A percentile compares a stretch with the other conserved stretches of the same genome.
These are phyloP conservation scores for Chrysosporium queenslandicum DNA, from an alignment of 2,329 filamentous ascomycete species.

Conservation along the genomic window DNA sequence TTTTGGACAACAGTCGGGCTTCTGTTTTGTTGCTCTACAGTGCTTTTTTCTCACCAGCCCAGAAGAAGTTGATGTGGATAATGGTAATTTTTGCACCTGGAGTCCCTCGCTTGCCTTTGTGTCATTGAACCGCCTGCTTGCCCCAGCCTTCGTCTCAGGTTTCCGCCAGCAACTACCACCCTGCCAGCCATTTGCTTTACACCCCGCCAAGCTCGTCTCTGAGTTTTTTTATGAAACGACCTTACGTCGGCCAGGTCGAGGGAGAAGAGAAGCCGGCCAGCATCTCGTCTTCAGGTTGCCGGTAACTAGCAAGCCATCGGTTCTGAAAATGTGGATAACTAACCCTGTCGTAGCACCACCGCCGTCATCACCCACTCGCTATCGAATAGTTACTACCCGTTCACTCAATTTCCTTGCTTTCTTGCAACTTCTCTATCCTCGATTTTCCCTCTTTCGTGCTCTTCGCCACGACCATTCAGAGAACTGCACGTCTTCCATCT, in stretches of 20 bases:
- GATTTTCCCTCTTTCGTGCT: background rate
- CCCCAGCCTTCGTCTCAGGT: constrained; percentile 7
- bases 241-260: background rate
- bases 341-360: background rate
- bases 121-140: background rate
- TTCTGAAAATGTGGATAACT: constrained; percentile 2
- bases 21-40: background rate
- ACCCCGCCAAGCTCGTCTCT: constrained; percentile 8
- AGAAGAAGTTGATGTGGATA: background rate
- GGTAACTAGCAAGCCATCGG: background rate
- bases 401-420: background rate
- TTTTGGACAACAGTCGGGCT: background rate
- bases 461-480: background rate
- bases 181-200: background rate
- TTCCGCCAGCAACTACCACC: background rate
- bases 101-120: constrained; percentile 1
- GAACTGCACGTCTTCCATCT: background rate
- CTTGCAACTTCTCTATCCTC: background rate
- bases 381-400: background rate
- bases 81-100: background rate
- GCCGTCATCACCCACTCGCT: background rate
- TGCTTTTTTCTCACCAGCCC: background rate
- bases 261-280: background rate
- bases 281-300: background rate
- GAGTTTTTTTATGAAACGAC: constrained; percentile 1